These are phyloP conservation scores for Apiospora sp. DNA, from an alignment of 2,329 filamentous ascomycete genomes.

Conservation along the genomic window DNA sequence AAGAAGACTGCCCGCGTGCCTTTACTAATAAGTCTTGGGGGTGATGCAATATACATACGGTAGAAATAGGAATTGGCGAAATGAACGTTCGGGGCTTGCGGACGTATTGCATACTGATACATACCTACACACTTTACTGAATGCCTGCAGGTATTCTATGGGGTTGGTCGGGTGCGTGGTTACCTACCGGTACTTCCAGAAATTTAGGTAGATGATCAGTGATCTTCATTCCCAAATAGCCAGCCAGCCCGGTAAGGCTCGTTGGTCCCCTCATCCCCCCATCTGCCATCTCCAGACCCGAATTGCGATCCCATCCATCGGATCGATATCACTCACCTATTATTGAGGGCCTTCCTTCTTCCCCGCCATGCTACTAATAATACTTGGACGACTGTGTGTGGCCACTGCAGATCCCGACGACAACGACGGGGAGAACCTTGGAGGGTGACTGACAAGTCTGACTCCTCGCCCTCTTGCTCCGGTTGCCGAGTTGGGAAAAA, in stretches of 20 bases:
- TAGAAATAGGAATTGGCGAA: background rate
- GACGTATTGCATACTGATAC: background rate
- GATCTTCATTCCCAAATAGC: background rate
- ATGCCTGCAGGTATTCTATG: background rate
- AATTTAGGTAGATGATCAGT: no score
- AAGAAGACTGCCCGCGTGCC: background rate
- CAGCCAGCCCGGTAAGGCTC: background rate
- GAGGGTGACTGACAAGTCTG: background rate
- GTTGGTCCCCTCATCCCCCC: background rate
- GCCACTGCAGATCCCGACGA: slow-evolving; percentile 8
- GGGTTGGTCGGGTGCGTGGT: background rate
- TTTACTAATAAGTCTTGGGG: background rate
- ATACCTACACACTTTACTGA: no score
- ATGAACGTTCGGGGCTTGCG: background rate
- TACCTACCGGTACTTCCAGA: no score
- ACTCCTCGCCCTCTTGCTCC: background rate
- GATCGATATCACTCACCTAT: background rate
- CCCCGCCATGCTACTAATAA: background rate
- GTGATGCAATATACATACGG: background rate
- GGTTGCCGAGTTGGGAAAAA: background rate
- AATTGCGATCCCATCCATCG: background rate
- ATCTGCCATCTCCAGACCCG: background rate
- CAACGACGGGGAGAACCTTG: background rate
- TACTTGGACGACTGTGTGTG: background rate
- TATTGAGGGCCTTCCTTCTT: background rate